phyloP scores from a whole-genome alignment of 2,329 filamentous ascomycete genomes.

The Verruconis gallopava region DNA sequence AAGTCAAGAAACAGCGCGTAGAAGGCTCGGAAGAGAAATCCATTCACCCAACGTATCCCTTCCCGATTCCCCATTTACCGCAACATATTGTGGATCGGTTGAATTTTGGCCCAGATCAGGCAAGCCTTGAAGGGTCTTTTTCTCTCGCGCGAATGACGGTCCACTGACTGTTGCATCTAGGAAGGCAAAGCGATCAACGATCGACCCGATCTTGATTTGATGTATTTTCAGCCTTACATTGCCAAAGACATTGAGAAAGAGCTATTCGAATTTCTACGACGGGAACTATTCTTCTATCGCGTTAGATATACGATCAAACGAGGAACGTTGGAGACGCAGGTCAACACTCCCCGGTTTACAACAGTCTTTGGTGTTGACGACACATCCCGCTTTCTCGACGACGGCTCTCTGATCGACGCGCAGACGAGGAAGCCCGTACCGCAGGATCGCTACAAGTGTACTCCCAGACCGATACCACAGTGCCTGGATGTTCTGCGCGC shows the following conservation, averaged over 20 bases:
- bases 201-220: constrained; percentile 56
- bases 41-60: constrained; percentile 40
- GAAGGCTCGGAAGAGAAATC: constrained; percentile 20
- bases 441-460: constrained; percentile 41
- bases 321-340: constrained; percentile 46
- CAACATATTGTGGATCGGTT: constrained; percentile 28
- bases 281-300: constrained; percentile 62
- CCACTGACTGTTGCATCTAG: constrained; percentile 2
- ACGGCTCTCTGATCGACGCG: constrained; percentile 28
- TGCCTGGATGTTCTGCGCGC: constrained; percentile 53
- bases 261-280: constrained; percentile 58
- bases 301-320: constrained; percentile 62
- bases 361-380: constrained; percentile 50
- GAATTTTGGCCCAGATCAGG: constrained; percentile 20
- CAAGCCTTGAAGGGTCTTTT: too few species aligned
- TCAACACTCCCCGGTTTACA: constrained; percentile 49
- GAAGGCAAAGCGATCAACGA: constrained; percentile 47
- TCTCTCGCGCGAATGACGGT: constrained; percentile 9
- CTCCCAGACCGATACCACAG: constrained; percentile 56
- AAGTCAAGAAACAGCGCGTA: constrained; percentile 29
- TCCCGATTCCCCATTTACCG: constrained; percentile 37
- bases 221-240: constrained; percentile 66
- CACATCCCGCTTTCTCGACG: constrained; percentile 44
- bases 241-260: constrained; percentile 41
- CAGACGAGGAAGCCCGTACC: constrained; percentile 28